Percentiles rank a stretch among this genome's conserved stretches.
Evolutionary conservation across 345 rosid genomes (phyloP).

Genomic region (Eucalyptus melliodora): DNA sequence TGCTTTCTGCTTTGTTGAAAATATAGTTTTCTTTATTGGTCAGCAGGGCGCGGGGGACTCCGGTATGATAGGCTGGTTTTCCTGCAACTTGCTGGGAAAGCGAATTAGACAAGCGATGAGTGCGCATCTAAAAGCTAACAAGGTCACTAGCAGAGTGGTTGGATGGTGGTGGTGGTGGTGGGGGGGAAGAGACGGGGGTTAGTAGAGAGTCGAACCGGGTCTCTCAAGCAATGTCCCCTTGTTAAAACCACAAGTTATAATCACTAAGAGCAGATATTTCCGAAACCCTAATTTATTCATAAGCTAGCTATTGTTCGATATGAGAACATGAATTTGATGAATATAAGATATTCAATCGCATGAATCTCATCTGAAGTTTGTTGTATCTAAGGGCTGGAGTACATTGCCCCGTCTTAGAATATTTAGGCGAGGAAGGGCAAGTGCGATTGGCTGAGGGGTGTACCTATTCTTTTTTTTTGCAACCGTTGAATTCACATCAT

Average conservation of each 20-base stretch:
- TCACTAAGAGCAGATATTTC: not conserved
- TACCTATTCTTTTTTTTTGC: fast-evolving
- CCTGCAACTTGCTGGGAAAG: not conserved
- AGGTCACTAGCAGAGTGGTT: not conserved
- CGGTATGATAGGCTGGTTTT: not conserved
- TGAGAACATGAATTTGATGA: not conserved
- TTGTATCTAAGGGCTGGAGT: not conserved
- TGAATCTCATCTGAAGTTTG: not conserved
- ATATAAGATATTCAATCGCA: fast-evolving
- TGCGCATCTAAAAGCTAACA: not conserved
- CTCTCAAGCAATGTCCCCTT: not conserved
- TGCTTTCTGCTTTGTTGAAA: not conserved
- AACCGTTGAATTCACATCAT: fast-evolving
- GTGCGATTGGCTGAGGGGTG: fast-evolving
- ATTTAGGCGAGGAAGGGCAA: not conserved
- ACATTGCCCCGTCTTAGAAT: not conserved
- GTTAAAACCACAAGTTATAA: not conserved
- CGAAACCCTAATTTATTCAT: not conserved
- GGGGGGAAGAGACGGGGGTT: not conserved
- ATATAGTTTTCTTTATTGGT: not conserved
- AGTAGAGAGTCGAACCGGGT: not conserved
- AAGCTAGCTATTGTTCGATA: not conserved
- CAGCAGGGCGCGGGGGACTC: not conserved
- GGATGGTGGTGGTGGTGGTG: not conserved
- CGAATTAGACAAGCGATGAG: not conserved